phyloP scores from a whole-genome alignment of 306 rosid species.

The Malus sylvestris region DNA sequence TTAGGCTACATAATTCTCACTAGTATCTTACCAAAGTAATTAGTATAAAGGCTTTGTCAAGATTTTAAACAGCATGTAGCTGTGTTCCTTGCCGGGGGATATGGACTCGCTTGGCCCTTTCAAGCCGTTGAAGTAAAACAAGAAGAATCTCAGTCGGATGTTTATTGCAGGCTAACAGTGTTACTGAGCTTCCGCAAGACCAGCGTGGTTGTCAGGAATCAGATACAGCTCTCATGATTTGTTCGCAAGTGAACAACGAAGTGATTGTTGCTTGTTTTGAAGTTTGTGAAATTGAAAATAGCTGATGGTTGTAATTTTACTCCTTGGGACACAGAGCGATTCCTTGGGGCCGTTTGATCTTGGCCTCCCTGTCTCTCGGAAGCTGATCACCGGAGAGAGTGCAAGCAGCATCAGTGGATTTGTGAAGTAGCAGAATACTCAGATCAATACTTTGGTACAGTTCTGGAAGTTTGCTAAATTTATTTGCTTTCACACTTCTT shows the following conservation, averaged over 20 bases:
- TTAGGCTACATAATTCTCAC: too few relatives aligned
- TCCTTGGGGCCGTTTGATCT: constrained; percentile 85
- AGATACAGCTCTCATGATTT: constrained; percentile 29
- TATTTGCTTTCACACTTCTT: too few relatives aligned
- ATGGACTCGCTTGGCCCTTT: background rate
- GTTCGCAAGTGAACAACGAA: constrained; percentile 37
- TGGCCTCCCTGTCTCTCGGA: constrained; percentile 49
- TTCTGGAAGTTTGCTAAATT: background rate
- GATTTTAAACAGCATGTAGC: background rate
- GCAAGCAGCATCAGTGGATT: constrained; percentile 35
- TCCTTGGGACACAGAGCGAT: constrained; percentile 43
- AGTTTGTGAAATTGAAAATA: background rate
- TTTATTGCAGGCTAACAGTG: constrained; percentile 35
- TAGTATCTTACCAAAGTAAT: background rate
- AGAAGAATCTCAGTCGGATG: background rate
- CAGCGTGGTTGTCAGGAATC: constrained; percentile 28
- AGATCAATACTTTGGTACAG: background rate
- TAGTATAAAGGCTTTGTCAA: background rate
- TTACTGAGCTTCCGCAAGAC: constrained; percentile 33
- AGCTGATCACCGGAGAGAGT: constrained; percentile 38
- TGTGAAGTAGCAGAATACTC: constrained; percentile 34
- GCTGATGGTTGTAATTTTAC: constrained; percentile 12
- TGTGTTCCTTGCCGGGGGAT: background rate
- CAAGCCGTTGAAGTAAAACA: background rate
- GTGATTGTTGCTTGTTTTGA: constrained; percentile 3